A percentile compares a stretch with the other conserved stretches of the same genome.
Conservation (phyloP, 305 asterid species). For the Fraxinus latifolia region DNA sequence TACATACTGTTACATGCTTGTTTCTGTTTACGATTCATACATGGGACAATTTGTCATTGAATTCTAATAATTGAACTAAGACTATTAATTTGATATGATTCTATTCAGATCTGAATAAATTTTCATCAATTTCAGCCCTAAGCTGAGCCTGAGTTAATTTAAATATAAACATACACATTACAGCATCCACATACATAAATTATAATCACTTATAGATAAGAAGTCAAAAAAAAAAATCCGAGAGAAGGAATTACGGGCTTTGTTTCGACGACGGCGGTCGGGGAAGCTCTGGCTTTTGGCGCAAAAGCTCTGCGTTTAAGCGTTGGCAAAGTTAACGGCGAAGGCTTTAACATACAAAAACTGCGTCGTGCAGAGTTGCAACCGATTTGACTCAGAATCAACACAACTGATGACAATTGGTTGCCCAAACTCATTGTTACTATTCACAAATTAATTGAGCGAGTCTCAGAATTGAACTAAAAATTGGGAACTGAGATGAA, state of each 20-base stretch:
- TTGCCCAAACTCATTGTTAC: slow-evolving; percentile 19
- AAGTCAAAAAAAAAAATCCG: neutral
- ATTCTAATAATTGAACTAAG: neutral
- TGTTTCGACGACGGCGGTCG: slow-evolving; percentile 39
- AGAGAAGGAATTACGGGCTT: slow-evolving; percentile 34
- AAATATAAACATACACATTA: neutral
- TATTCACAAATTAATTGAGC: slow-evolving; percentile 20
- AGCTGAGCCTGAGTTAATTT: neutral
- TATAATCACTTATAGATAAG: neutral
- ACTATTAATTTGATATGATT: neutral
- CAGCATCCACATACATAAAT: neutral
- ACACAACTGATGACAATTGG: slow-evolving; percentile 14
- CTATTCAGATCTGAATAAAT: neutral
- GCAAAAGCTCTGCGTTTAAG: slow-evolving; percentile 27
- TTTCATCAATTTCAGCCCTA: neutral
- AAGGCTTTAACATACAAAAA: slow-evolving; percentile 14
- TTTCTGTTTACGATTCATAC: neutral
- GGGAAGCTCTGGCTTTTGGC: slow-evolving; percentile 35
- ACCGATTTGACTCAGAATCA: slow-evolving; percentile 31
- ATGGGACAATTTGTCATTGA: neutral
- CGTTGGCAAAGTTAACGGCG: slow-evolving; percentile 22
- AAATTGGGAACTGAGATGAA: neutral
- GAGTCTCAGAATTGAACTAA: slow-evolving; percentile 2
- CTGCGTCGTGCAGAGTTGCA: slow-evolving; percentile 28
- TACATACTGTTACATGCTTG: neutral